phyloP scores from a whole-genome alignment of 495 filamentous ascomycete species.

The Penicillium samsonianum region DNA sequence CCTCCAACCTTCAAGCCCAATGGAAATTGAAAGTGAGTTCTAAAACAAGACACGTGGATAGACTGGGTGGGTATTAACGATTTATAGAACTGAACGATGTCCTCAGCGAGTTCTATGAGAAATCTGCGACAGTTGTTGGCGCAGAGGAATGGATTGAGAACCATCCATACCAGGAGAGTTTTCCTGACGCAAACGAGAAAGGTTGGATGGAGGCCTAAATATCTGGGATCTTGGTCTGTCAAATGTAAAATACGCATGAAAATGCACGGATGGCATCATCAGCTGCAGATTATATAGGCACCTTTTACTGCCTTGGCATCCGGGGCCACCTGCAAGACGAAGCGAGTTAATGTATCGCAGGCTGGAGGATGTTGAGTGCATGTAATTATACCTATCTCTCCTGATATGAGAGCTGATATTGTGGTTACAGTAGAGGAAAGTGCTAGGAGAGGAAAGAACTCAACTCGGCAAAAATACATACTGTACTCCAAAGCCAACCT shows the following conservation, averaged over 20 bases:
- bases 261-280: neutral
- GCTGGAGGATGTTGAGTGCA: neutral
- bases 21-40: conserved; percentile 9
- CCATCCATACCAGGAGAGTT: conserved; percentile 8
- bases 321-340: neutral
- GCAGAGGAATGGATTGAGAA: conserved; percentile 14
- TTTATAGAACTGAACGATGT: conserved; percentile 3
- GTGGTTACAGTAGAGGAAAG: neutral
- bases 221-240: neutral
- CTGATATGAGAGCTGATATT: neutral
- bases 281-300: neutral
- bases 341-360: neutral
- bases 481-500: neutral
- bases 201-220: conserved; percentile 8
- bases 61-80: neutral
- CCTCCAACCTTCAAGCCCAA: conserved; percentile 6
- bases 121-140: neutral
- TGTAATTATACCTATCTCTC: neutral
- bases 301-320: neutral
- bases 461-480: neutral
- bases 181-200: conserved; percentile 10
- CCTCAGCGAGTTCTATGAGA: conserved; percentile 13
- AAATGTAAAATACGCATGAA: neutral
- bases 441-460: neutral
- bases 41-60: neutral